Percentiles rank a stretch among this genome's conserved stretches.
Conservation (phyloP, 2,329 filamentous ascomycete species). For the Aureobasidium sp. region DNA sequence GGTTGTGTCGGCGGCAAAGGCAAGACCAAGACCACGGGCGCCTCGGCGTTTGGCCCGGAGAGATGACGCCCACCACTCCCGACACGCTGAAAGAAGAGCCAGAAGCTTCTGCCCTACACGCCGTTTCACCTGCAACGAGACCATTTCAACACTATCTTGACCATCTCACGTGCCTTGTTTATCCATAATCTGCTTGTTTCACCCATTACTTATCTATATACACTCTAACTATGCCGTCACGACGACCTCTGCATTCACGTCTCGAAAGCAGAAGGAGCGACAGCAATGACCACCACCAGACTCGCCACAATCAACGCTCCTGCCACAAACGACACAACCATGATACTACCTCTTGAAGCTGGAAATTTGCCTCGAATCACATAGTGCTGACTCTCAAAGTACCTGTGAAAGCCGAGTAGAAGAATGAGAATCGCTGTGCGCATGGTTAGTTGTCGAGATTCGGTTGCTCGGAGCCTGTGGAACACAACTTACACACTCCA, state of each 20-base stretch:
- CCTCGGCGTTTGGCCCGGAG: background rate
- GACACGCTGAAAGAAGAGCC: background rate
- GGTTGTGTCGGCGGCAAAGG: background rate
- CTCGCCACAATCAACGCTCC: slow-evolving; percentile 52
- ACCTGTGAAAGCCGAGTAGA: slow-evolving; percentile 69
- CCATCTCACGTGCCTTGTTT: background rate
- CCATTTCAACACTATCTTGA: background rate
- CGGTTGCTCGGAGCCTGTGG: background rate
- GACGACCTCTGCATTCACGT: slow-evolving; percentile 14
- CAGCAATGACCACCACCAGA: slow-evolving; percentile 52
- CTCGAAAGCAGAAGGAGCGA: slow-evolving; percentile 44
- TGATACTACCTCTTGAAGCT: slow-evolving; percentile 66
- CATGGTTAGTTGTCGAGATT: background rate
- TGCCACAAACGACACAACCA: slow-evolving; percentile 61
- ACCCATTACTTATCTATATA: no score
- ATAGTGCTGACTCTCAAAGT: slow-evolving; percentile 72
- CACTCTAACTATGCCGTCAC: background rate
- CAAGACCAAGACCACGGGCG: background rate
- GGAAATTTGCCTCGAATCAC: slow-evolving; percentile 75
- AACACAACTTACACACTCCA: slow-evolving; percentile 45
- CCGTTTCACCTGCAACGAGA: background rate
- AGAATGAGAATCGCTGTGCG: slow-evolving; percentile 59
- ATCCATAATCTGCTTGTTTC: no score
- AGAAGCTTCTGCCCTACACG: slow-evolving; percentile 1
- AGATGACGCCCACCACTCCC: slow-evolving; percentile 9